Evolutionary conservation across 2,329 filamentous ascomycete genomes (phyloP).

Genomic region (Ophiobolus disseminans): DNA sequence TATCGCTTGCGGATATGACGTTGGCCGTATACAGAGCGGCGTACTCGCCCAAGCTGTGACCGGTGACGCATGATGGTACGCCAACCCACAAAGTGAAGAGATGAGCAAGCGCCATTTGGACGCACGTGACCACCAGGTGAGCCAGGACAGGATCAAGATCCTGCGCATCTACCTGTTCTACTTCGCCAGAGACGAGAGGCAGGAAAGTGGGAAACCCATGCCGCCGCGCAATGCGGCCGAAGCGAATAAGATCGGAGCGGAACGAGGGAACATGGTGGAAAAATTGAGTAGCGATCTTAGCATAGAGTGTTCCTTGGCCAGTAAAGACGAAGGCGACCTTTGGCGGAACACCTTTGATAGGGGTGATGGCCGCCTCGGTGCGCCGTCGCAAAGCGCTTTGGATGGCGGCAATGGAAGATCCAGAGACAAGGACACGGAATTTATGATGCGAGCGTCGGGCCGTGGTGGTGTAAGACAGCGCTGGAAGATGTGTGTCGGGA

Average conservation of each 20-base stretch:
- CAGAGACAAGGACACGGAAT: constrained; percentile 9
- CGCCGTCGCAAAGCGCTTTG: constrained; percentile 5
- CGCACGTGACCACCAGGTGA: constrained; percentile 52
- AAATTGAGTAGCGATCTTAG: constrained; percentile 13
- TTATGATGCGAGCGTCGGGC: constrained; percentile 27
- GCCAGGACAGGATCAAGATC: constrained; percentile 11
- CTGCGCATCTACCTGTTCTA: neutral
- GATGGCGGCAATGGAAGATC: neutral
- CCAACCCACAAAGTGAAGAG: constrained; percentile 22
- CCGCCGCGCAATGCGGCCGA: constrained; percentile 34
- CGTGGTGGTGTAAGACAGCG: constrained; percentile 27
- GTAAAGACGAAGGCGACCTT: constrained; percentile 50
- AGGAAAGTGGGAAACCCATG: constrained; percentile 43
- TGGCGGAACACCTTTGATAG: constrained; percentile 8
- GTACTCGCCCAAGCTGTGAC: constrained; percentile 50
- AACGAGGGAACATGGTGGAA: constrained; percentile 30
- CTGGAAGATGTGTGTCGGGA: constrained; percentile 6
- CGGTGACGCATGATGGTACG: constrained; percentile 22
- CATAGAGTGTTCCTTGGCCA: constrained; percentile 44
- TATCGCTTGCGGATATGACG: constrained; percentile 43
- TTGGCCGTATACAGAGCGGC: constrained; percentile 47
- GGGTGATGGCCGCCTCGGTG: constrained; percentile 1
- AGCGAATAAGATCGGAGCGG: constrained; percentile 33
- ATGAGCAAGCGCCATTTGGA: constrained; percentile 47
- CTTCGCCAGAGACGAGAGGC: constrained; percentile 2